Evolutionary conservation across 768 basidiomycete species (phyloP).

Genomic region (Rhodosporidiobolus sp.): DNA sequence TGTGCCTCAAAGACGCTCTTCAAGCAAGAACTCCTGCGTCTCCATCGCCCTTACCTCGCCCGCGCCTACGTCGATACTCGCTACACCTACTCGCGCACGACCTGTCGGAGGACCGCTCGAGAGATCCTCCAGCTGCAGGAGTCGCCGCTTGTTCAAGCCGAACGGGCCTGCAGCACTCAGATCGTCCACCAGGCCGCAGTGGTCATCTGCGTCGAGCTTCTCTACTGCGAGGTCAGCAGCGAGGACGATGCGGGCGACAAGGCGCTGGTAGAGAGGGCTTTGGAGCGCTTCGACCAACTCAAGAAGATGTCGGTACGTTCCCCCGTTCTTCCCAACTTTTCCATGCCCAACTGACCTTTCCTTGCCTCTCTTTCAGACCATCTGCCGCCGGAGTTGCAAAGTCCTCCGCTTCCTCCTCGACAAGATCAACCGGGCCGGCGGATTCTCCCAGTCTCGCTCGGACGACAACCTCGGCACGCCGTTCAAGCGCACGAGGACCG

Average conservation of each 20-base stretch:
- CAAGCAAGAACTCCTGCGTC: slow-evolving; percentile 7
- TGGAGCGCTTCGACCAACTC: background rate
- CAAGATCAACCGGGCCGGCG: background rate
- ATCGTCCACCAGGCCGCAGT: background rate
- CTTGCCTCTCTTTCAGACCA: background rate
- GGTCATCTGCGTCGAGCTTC: slow-evolving; percentile 1
- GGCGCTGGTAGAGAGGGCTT: no score
- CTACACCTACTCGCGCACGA: background rate
- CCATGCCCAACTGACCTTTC: no score
- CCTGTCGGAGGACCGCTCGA: background rate
- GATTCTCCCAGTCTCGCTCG: no score
- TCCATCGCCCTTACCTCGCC: slow-evolving; percentile 11
- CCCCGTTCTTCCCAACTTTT: background rate
- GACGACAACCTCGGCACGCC: no score
- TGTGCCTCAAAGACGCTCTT: background rate
- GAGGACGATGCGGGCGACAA: background rate
- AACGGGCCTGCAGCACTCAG: background rate
- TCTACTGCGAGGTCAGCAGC: background rate
- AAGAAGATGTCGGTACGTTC: background rate
- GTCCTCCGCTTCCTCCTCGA: slow-evolving; percentile 1
- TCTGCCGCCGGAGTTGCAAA: background rate
- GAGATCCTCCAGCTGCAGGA: slow-evolving; percentile 1
- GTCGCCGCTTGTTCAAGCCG: background rate
- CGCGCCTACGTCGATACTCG: background rate
- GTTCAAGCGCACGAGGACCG: no score